Evolutionary conservation across 2,329 filamentous ascomycete species (phyloP).

Genomic region (Aspergillus sp.): DNA sequence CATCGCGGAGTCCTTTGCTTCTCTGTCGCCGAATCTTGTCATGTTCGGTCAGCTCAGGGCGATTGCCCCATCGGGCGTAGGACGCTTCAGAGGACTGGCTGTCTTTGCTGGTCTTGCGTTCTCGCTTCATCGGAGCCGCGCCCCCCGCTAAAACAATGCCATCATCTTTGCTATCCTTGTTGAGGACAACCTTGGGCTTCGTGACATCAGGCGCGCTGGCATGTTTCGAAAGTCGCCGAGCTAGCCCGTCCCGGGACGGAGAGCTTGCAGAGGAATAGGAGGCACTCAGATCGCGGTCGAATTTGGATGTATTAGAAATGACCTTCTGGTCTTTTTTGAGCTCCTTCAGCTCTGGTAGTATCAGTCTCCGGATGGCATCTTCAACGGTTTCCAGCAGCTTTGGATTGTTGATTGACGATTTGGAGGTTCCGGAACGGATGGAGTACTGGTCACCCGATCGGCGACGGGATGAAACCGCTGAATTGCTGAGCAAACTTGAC

Average conservation of each 20-base stretch:
- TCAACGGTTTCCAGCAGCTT: conserved; percentile 85
- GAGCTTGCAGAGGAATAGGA: conserved; percentile 51
- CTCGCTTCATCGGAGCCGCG: conserved; percentile 41
- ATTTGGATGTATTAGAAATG: conserved; percentile 60
- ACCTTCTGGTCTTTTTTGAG: conserved; percentile 84
- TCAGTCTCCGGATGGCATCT: conserved; percentile 80
- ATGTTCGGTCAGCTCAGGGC: conserved; percentile 42
- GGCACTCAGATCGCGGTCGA: conserved; percentile 54
- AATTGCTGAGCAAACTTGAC: conserved; percentile 52
- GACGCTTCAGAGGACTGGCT: conserved; percentile 40
- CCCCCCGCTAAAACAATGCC: conserved; percentile 49
- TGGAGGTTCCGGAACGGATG: conserved; percentile 49
- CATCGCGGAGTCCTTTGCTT: conserved; percentile 47
- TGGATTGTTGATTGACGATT: conserved; percentile 82
- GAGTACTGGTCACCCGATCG: conserved; percentile 50
- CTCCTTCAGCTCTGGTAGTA: conserved; percentile 82
- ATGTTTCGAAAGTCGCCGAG: conserved; percentile 50
- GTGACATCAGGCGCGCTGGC: conserved; percentile 52
- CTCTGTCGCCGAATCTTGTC: conserved; percentile 45
- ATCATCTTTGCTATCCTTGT: conserved; percentile 50
- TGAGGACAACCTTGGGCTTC: conserved; percentile 53
- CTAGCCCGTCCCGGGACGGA: conserved; percentile 45
- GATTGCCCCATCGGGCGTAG: conserved; percentile 35
- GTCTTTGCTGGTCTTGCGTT: conserved; percentile 44
- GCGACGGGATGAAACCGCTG: conserved; percentile 45